These are phyloP conservation scores for Fusarium mexicanum DNA, from an alignment of 2,329 filamentous ascomycete species.

Conservation along the genomic window DNA sequence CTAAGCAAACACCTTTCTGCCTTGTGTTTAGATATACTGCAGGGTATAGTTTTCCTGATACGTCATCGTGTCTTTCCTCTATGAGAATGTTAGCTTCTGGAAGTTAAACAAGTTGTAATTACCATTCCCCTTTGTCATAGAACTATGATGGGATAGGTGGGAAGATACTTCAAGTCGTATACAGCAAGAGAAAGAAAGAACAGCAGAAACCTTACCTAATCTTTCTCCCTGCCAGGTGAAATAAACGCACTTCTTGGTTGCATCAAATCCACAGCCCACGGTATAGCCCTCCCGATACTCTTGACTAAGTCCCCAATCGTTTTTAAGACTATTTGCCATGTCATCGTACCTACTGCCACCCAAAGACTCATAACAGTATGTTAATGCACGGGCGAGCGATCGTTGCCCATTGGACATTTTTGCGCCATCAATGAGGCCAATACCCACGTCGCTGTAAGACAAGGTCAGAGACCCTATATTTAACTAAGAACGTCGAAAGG, in stretches of 20 bases:
- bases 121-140: not conserved
- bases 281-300: not conserved
- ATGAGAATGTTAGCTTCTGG: not conserved
- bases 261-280: not conserved
- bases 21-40: not conserved
- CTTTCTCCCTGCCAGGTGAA: not conserved
- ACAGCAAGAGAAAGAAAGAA: not conserved
- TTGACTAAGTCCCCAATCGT: not conserved
- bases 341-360: not conserved
- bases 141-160: rapidly evolving
- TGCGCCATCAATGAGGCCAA: not conserved
- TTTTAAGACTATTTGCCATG: not conserved
- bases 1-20: not conserved
- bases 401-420: not conserved
- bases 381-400: not conserved
- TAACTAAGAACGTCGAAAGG: not conserved
- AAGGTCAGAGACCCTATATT: not conserved
- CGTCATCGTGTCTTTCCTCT: not conserved
- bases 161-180: not conserved
- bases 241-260: not conserved
- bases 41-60: not conserved
- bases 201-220: not conserved
- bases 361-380: not conserved
- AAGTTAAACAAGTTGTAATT: not conserved
- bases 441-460: not conserved